A percentile compares a stretch with the other conserved stretches of the same genome.
These are phyloP conservation scores for Choiromyces venosus DNA, from an alignment of 495 filamentous ascomycete genomes.

Conservation along the genomic window DNA sequence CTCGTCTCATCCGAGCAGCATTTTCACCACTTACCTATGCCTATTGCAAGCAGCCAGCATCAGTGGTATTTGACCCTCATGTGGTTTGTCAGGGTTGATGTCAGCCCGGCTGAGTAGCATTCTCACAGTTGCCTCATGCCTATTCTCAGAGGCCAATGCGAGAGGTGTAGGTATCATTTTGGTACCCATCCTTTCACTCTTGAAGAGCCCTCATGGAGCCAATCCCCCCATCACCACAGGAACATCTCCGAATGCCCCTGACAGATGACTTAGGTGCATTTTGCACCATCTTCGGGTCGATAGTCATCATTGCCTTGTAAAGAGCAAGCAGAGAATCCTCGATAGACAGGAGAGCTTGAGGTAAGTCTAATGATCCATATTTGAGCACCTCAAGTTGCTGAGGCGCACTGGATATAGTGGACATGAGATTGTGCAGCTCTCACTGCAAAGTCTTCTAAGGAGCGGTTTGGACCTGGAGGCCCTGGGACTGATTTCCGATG, in stretches of 20 bases:
- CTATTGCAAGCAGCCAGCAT: no score
- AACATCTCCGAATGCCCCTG: constrained; percentile 49
- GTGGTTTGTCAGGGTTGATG: no score
- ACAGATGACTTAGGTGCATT: constrained; percentile 49
- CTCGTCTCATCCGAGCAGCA: no score
- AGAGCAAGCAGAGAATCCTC: constrained; percentile 69
- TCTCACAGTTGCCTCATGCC: no score
- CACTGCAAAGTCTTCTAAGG: constrained; percentile 91
- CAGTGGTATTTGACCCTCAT: no score
- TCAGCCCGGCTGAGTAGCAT: no score
- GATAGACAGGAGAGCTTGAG: constrained; percentile 64
- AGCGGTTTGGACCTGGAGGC: constrained; percentile 89
- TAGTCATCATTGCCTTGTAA: constrained; percentile 91
- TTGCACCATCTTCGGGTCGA: constrained; percentile 69
- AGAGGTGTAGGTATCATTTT: no score
- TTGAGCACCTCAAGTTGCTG: constrained; percentile 66
- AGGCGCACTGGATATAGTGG: constrained; percentile 78
- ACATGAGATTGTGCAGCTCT: constrained; percentile 73
- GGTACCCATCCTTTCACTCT: constrained; percentile 85
- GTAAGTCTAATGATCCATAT: constrained; percentile 65
- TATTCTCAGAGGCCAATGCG: no score
- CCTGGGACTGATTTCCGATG: constrained; percentile 94
- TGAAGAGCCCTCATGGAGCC: constrained; percentile 87
- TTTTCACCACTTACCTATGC: no score
- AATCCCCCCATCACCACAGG: constrained; percentile 69